Conservation (phyloP, 768 basidiomycete species). For the Russula ochroleuca region DNA sequence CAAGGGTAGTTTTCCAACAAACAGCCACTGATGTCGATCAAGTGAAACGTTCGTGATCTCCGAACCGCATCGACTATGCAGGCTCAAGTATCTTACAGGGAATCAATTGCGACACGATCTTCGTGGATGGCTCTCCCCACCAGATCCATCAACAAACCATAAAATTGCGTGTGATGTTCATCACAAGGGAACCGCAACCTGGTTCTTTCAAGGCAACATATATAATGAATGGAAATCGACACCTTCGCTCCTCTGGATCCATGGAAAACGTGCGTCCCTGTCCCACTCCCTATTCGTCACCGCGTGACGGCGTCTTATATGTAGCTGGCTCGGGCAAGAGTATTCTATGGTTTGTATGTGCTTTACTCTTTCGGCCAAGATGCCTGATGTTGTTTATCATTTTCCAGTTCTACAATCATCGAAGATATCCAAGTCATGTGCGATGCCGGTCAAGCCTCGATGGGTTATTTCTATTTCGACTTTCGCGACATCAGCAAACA, state of each 20-base stretch:
- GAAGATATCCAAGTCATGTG: neutral
- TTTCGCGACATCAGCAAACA: neutral
- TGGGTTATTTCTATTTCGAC: conserved; percentile 8
- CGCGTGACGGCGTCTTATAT: neutral
- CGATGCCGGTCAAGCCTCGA: neutral
- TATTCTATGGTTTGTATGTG: neutral
- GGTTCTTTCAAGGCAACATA: neutral
- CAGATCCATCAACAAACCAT: conserved; percentile 5
- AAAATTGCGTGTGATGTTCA: neutral
- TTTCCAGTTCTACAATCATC: conserved; percentile 13
- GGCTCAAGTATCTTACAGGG: neutral
- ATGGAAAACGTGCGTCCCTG: conserved; percentile 6
- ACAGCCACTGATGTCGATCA: neutral
- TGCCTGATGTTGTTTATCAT: neutral
- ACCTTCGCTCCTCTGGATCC: neutral
- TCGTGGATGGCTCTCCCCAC: conserved; percentile 9
- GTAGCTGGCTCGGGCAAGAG: conserved; percentile 18
- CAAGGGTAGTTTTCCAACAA: neutral
- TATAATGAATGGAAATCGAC: conserved; percentile 3
- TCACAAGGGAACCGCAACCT: neutral
- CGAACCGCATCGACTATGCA: neutral
- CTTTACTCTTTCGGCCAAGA: too few species aligned
- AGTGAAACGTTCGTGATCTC: neutral
- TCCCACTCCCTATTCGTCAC: neutral
- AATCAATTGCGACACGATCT: neutral